Conservation (phyloP, 83 land plant species). For the Picea abies region DNA sequence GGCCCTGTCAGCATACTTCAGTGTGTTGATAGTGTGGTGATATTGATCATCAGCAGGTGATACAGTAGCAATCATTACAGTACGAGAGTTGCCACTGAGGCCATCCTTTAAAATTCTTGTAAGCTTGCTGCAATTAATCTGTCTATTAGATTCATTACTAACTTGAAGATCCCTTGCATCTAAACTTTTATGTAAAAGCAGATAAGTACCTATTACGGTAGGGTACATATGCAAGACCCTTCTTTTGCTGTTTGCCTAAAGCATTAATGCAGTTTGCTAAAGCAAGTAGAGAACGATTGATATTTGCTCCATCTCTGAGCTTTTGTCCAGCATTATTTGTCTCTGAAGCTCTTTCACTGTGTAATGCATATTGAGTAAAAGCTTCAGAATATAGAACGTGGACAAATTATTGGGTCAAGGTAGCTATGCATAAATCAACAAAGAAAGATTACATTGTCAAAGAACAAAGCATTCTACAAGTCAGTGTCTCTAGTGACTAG, state of each 20-base stretch:
- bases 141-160: constrained; percentile 10
- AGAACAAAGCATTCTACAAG: background rate
- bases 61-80: constrained; percentile 93
- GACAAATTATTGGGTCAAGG: background rate
- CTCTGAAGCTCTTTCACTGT: constrained; percentile 98
- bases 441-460: background rate
- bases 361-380: background rate
- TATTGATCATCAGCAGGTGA: constrained; percentile 91
- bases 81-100: constrained; percentile 95
- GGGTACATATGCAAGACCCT: constrained; percentile 98
- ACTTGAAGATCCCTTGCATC: background rate
- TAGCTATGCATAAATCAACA: background rate
- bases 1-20: constrained; percentile 98
- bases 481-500: background rate
- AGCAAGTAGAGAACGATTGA: constrained; percentile 95
- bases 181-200: background rate
- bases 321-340: constrained; percentile 96
- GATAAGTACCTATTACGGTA: constrained; percentile 88
- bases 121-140: constrained; percentile 72
- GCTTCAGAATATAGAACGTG: background rate
- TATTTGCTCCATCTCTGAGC: constrained; percentile 97
- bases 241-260: constrained; percentile 94
- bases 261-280: constrained; percentile 98
- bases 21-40: constrained; percentile 91
- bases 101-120: constrained; percentile 98